A percentile compares a stretch with the other conserved stretches of the same genome.
These are phyloP conservation scores for Xerocomus amazonicus DNA, from an alignment of 1,284 basidiomycete species.

Conservation along the genomic window DNA sequence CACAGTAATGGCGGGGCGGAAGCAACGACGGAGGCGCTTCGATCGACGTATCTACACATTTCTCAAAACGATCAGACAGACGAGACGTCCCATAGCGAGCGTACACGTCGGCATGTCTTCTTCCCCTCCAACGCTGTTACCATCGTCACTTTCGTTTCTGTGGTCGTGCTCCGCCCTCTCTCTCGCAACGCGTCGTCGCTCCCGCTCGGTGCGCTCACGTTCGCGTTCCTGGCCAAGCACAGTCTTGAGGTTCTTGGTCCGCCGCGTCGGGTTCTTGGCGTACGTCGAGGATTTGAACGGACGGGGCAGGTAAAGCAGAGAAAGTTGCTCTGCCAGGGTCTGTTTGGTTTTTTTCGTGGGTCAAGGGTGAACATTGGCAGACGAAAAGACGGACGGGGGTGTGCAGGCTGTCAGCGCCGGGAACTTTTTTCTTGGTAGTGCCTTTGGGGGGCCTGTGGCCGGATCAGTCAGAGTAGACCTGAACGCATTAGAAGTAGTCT, in stretches of 20 bases:
- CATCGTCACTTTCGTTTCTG: constrained; percentile 37
- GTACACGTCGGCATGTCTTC: constrained; percentile 68
- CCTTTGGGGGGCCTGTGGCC: constrained; percentile 36
- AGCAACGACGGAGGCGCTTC: constrained; percentile 82
- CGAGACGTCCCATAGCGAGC: constrained; percentile 19
- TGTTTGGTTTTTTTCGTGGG: constrained; percentile 20
- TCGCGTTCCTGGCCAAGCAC: constrained; percentile 74
- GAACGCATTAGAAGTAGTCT: neutral
- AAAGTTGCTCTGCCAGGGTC: constrained; percentile 68
- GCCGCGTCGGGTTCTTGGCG: constrained; percentile 61
- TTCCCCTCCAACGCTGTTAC: constrained; percentile 31
- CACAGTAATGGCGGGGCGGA: constrained; percentile 78
- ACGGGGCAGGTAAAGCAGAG: constrained; percentile 60
- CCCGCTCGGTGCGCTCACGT: constrained; percentile 61
- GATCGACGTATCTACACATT: constrained; percentile 68
- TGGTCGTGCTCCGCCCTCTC: constrained; percentile 36
- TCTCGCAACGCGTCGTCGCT: constrained; percentile 45
- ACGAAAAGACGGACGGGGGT: constrained; percentile 21
- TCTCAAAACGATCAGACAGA: neutral
- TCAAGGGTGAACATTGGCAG: neutral
- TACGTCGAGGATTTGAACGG: constrained; percentile 75
- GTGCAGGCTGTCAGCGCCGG: constrained; percentile 14
- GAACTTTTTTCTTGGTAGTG: constrained; percentile 25
- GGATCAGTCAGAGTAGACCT: neutral
- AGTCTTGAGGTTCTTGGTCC: constrained; percentile 73